Base-by-base conservation (phyloP, 257 asterid species). In the Voacanga thouarsii region DNA sequence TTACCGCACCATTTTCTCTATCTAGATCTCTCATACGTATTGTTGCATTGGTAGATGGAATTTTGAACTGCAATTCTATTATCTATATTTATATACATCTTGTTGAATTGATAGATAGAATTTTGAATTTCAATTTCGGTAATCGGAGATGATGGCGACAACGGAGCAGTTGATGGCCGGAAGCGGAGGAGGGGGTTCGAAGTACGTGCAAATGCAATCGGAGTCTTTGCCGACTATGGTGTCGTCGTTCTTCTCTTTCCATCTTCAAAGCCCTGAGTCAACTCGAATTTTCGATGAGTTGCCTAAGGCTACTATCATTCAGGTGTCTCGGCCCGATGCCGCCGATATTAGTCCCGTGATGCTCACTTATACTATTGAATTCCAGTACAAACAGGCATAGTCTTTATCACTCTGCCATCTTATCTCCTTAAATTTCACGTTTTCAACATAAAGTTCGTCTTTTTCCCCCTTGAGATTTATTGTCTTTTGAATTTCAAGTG, bases 321-420 rank as follows among this genome's bases (percentile, higher is more conserved):
- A 89, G 84, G 96, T 91, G 18, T 92, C 97, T 55, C 93, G 98
- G 11, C 97, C 97, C 21, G 97, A 94, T 77, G 93, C 97, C 51
- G 89, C 94, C 26, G 97, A 91, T 81, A 87, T 92, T 63, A 92
- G 96, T 88, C 98, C 98, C 72, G 83, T 89, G 84, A 92, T 89
- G 79, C 92, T 94, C 45, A 89, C 97, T 73, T 94, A 94, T 82
- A 94, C 98, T 57, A 94, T 94, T 82, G 88, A 90, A 77, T 81
- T 90, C 24, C 91, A 86, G 79, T 92, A 90, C 82, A 94, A 88
- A 79, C 90, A 94, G 96, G 98, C 83, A 75, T 37, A 61, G 1
- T 19, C 33, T 82, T 71, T 10, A 50, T 59, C 37, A 12, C 41
- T 50, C 45, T 65, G 10, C 21, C 7, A 5, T 44, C 12, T 65